phyloP scores from a whole-genome alignment of 2,329 filamentous ascomycete species.

The Neonectria punicea region DNA sequence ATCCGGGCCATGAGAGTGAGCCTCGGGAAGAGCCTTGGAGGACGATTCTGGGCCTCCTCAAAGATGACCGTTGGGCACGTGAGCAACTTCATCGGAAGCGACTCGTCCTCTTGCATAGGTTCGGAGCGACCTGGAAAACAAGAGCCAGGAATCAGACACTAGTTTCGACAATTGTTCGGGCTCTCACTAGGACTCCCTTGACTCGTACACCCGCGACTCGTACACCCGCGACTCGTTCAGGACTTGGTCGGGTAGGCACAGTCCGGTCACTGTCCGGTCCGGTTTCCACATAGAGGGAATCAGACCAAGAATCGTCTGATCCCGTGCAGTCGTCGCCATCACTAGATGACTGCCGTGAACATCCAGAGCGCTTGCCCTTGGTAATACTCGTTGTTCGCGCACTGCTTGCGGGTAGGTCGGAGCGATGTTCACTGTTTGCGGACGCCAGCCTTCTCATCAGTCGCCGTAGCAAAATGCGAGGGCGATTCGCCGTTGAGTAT shows the following conservation, averaged over 20 bases:
- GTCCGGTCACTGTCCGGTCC: not conserved
- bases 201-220: not conserved
- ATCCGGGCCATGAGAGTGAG: not conserved
- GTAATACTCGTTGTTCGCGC: not conserved
- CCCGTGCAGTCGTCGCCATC: not conserved
- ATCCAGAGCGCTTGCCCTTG: not conserved
- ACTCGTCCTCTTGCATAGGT: not conserved
- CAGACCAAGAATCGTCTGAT: not conserved
- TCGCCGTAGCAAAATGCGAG: not conserved
- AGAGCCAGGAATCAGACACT: not conserved
- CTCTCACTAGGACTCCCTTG: not conserved
- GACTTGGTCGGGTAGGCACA: not conserved
- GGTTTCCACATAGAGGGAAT: too few species aligned
- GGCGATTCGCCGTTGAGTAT: not conserved
- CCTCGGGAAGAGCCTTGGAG: not conserved
- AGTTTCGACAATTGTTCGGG: not conserved
- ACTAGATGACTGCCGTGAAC: not conserved
- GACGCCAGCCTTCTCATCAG: not conserved
- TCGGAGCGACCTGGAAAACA: not conserved
- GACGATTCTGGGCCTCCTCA: not conserved
- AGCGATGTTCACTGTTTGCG: not conserved
- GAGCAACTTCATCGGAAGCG: not conserved
- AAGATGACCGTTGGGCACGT: not conserved
- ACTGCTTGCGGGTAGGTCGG: too few species aligned
- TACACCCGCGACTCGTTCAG: not conserved